Base-by-base conservation (phyloP, 2,329 filamentous ascomycete genomes). In the Myriosclerotinia duriaeana region DNA sequence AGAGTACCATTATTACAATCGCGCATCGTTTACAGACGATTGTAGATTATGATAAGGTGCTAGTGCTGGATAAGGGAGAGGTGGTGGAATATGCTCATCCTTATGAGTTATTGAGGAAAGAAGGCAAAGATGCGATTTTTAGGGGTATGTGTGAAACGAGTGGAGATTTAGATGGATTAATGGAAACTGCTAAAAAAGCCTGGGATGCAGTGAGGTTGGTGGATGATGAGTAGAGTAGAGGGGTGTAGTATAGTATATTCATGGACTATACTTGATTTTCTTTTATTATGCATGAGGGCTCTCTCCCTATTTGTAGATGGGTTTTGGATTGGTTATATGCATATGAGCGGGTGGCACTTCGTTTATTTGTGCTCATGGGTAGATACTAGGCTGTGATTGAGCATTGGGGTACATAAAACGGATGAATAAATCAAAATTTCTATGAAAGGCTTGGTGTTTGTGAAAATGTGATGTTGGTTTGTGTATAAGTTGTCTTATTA, bases 41-140 rank as follows among this genome's bases (percentile, higher is more conserved):
- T 78, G 93, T 95, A 38, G 95, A 99, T 77, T 99, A 98, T 75
- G 95, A 99, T 80, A 97, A 96, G 81, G 94, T 99, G 17, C 82
- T 99, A 20, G 93, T 99, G 15, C 82, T 99, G 5, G 95, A 99
- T 75, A 92, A 93, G 77, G 95, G 95, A 12, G 80, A 85, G 68
- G 89, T 98, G 26, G 85, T 95, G 6, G 94, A 99, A 79, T 99
- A 87, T 76, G 95, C 88, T n/a, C 90, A 96, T 74, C 95, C 95
- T 0, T 93, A 89, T 80, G 88, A 92, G 72, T 81, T 99, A 62
- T 84, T 97, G 70, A 85, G 83, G 75, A 89, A 88, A 73, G 81
- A 90, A 66, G 86, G 85, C 9, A 70, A 69, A 40, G 73, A 72
- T 26, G 75, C 71, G 5, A 78, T 83, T 12, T 90, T 91, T 77